Base-by-base conservation (phyloP, 768 basidiomycete genomes). In the Cystobasidium tubakii region DNA sequence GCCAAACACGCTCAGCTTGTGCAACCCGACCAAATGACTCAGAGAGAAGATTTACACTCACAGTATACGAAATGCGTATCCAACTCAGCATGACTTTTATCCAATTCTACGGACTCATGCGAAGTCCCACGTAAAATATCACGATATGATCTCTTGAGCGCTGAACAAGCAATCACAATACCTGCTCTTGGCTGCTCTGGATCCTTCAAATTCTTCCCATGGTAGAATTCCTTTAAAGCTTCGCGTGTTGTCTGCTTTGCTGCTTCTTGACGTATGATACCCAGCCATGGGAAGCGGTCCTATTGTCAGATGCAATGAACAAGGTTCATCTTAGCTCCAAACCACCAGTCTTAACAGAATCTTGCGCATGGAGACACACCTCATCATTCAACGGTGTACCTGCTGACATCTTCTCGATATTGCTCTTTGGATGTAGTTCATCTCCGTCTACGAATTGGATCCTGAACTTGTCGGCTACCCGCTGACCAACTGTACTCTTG, bases 371-470 rank as follows among this genome's bases (percentile, higher is more conserved):
- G 50, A n/a, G 27, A 17, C 74, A 25, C 7, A 78, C 77, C 1
- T 82, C 85, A 78, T 96, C 93, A 1, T 84, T 88, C 76, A 98
- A 83, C 3, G 92, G 89, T 27, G 83, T 81, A 0, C 92, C 92
- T 0, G 82, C 79, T 3, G 87, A 82, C 93, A 97, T 96, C 85
- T 97, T 98, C 33, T 86, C 88, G 50, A 95, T 86, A 81, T 95
- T 95, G 15, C 85, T 81, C 27, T 83, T 78, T 0, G 93, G 89
- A 79, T 97, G 94, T 33, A 96, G 84, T 75, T 89, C 88, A 80
- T 96, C 93, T 33, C 89, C 94, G 78, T 97, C 94, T 74, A 92
- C 83, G 82, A 90, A 95, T 0, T 91, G 88, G 74, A 91, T 75
- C n/a, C 80, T 81, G 62, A 91, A 92, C 79, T 1, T 66, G 25